phyloP scores from a whole-genome alignment of 73 alveolate genomes.

The Paramecium pentaurelia region DNA sequence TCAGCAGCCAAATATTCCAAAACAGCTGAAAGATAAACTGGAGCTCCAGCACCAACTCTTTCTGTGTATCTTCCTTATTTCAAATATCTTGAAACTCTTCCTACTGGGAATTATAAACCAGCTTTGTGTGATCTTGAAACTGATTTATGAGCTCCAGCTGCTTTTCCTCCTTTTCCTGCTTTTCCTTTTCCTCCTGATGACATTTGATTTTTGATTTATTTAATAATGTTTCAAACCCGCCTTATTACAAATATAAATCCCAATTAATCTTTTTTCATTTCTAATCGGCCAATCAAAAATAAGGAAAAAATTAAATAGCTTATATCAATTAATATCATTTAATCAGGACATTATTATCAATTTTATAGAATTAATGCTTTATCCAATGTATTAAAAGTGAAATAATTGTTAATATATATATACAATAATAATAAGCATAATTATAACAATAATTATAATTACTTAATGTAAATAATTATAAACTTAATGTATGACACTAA shows the following conservation, averaged over 20 bases:
- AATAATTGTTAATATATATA: not conserved
- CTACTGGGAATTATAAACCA: slow-evolving; percentile 90
- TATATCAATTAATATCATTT: not conserved
- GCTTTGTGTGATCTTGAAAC: slow-evolving; percentile 73
- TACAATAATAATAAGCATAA: not conserved
- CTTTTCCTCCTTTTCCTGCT: slow-evolving; percentile 83
- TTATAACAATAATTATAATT: not conserved
- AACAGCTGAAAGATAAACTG: slow-evolving; percentile 86
- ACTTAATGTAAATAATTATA: not conserved
- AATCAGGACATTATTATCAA: not conserved
- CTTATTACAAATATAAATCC: not conserved
- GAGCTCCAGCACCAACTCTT: slow-evolving; percentile 91
- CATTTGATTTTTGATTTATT: slow-evolving; percentile 15
- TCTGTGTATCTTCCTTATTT: slow-evolving; percentile 86
- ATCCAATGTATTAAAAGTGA: not conserved
- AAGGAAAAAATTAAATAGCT: not conserved
- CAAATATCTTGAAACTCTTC: slow-evolving; percentile 83
- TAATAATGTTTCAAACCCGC: not conserved
- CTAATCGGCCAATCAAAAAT: not conserved
- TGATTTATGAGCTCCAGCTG: slow-evolving; percentile 77
- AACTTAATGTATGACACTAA: not conserved
- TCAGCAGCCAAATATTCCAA: slow-evolving; percentile 84
- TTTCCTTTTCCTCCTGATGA: slow-evolving; percentile 74
- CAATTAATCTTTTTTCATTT: not conserved
- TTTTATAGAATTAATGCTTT: not conserved